Evolutionary conservation across 495 filamentous ascomycete genomes (phyloP).

Genomic region (Cairneyella variabilis): DNA sequence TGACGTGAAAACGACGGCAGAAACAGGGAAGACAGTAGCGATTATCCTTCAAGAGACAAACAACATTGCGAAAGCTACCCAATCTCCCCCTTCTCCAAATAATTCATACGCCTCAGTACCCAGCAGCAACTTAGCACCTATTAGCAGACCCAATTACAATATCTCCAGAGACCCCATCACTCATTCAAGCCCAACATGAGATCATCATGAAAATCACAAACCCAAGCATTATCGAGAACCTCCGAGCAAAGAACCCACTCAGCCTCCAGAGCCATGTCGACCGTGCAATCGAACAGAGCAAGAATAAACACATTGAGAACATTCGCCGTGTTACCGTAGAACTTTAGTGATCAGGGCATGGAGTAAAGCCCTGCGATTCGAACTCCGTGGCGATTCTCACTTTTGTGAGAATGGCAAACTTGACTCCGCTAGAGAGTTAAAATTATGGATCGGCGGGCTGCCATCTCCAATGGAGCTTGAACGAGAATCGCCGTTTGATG

Average conservation of each 20-base stretch:
- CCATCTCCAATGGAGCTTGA: neutral
- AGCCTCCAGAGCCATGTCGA: neutral
- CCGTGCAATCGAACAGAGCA: constrained; percentile 4
- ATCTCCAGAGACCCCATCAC: constrained; percentile 4
- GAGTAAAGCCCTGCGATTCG: too few relatives aligned
- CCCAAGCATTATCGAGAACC: constrained; percentile 1
- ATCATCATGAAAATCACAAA: constrained; percentile 11
- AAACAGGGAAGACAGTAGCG: neutral
- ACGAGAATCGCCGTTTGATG: neutral
- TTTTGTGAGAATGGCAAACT: neutral
- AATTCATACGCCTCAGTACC: constrained; percentile 3
- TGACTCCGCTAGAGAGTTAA: neutral
- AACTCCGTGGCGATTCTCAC: neutral
- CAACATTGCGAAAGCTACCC: neutral
- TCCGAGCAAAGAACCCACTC: constrained; percentile 6
- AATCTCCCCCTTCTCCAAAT: neutral
- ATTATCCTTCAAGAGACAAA: neutral
- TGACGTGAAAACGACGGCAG: neutral
- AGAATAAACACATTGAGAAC: constrained; percentile 11
- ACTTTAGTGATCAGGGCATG: too few relatives aligned
- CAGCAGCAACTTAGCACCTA: neutral
- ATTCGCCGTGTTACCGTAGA: too few relatives aligned
- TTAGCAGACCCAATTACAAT: constrained; percentile 12
- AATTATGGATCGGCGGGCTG: neutral
- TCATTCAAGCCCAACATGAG: constrained; percentile 14